These are phyloP conservation scores for Irpex rosettiformis DNA, from an alignment of 1,284 basidiomycete species.

Conservation along the genomic window DNA sequence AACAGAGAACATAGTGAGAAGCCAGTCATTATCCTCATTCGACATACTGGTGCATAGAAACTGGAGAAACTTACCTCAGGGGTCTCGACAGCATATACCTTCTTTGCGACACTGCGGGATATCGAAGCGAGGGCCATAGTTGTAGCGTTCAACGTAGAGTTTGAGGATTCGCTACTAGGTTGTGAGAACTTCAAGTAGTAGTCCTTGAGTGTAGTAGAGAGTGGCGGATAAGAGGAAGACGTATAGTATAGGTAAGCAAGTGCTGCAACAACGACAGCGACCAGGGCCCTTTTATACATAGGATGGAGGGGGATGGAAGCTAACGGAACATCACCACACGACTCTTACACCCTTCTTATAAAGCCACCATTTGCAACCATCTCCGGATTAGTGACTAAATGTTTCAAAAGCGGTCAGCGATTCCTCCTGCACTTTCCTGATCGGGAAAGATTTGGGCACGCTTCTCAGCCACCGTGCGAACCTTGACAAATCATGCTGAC, in stretches of 20 bases:
- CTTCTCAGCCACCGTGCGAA: slow-evolving; percentile 5
- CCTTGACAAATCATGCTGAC: not conserved
- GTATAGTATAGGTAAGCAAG: slow-evolving; percentile 10
- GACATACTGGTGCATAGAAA: too few species aligned
- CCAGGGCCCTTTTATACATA: slow-evolving; percentile 22
- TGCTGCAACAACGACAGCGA: slow-evolving; percentile 11
- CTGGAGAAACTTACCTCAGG: slow-evolving; percentile 55
- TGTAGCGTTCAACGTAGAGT: slow-evolving; percentile 7
- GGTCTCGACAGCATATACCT: slow-evolving; percentile 77
- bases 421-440: slow-evolving; percentile 11
- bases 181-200: not conserved
- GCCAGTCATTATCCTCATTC: too few species aligned
- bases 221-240: not conserved
- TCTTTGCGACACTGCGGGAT: slow-evolving; percentile 73
- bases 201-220: not conserved
- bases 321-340: slow-evolving; percentile 3
- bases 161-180: slow-evolving; percentile 4
- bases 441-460: slow-evolving; percentile 23
- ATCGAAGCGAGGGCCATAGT: slow-evolving; percentile 28
- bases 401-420: slow-evolving; percentile 10
- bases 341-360: not conserved
- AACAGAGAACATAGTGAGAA: not conserved
- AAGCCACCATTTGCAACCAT: slow-evolving; percentile 7
- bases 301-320: slow-evolving; percentile 9
- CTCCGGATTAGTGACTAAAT: not conserved